Conservation (phyloP, 1,139 yeast species). For the Pichia norvegensis region DNA sequence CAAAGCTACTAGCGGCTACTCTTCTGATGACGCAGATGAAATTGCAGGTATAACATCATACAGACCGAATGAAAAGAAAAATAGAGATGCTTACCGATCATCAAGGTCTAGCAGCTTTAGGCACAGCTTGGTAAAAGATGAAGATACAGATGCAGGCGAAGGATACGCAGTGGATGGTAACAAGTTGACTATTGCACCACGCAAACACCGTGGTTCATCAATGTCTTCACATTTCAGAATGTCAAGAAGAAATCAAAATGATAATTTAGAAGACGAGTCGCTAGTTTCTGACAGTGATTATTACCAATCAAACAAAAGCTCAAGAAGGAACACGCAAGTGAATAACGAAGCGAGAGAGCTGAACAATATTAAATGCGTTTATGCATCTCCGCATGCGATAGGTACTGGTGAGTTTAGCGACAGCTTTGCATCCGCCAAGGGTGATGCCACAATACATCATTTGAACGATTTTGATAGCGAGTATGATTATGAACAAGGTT, state of each 20-base stretch:
- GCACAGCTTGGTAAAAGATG: background rate
- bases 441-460: background rate
- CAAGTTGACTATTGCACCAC: background rate
- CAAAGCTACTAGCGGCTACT: background rate
- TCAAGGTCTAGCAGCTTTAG: background rate
- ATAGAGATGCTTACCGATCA: background rate
- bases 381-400: slow-evolving; percentile 9
- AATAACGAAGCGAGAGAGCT: background rate
- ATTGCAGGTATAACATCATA: background rate
- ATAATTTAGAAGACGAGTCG: slow-evolving; percentile 3
- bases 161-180: background rate
- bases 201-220: background rate
- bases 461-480: slow-evolving; percentile 13
- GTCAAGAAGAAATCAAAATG: background rate
- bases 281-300: slow-evolving; percentile 4
- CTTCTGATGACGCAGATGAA: background rate
- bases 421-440: background rate
- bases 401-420: slow-evolving; percentile 6
- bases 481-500: slow-evolving; percentile 16
- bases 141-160: slow-evolving; percentile 7
- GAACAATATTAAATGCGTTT: slow-evolving; percentile 1
- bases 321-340: slow-evolving; percentile 1
- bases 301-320: background rate
- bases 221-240: slow-evolving; percentile 4
- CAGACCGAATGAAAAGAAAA: background rate